Evolutionary conservation across 345 rosid genomes (phyloP), one percentile per base, ranked within the genome.

Genomic region (Lumnitzera littorea): DNA sequence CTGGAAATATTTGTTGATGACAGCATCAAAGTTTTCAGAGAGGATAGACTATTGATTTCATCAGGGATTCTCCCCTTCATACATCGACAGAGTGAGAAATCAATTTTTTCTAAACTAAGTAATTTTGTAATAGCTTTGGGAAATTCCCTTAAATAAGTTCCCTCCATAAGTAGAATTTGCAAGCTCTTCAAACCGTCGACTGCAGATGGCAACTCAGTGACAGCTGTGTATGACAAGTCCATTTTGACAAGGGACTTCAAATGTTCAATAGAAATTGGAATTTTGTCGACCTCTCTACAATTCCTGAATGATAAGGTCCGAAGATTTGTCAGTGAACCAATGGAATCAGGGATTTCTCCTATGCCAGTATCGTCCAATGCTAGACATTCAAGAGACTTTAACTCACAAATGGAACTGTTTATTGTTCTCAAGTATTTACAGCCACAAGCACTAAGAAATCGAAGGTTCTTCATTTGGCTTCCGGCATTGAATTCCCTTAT

Each of bases 91-190:
- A 0, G 13, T 24, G 46, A 27, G 29, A 60, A 15, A 25, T 60
- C 24, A 12, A 50, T 15, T 53, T 48, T 50, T 60, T 48, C 12
- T 53, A 50, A 24, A 2, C 16, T 49, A 0, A 5, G 46, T 31
- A 60, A 53, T 11, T 15, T 0, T 27, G 3, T 15, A 13, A 60
- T 24, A 24, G 48, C 53, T 27, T 49, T 24, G 12, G 54, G 63
- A 24, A 60, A 0, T 3, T 16, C 0, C 31, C 0, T 0, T 50
- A 29, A 13, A 17, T 48, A 4, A 0, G 52, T 60, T 20, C 25
- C 3, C 13, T 31, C 23, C 54, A 49, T 50, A 12, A 24, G 16
- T 4, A 60, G 63, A 36, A 15, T 43, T 8, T 11, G n/a, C 55
- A 60, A 13, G 15, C 16, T 50, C 29, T 16, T 3, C 41, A 60